Percentiles rank a stretch among this genome's conserved stretches.
phyloP scores from a whole-genome alignment of 1,284 basidiomycete species.

The Marasmius tenuissimus region DNA sequence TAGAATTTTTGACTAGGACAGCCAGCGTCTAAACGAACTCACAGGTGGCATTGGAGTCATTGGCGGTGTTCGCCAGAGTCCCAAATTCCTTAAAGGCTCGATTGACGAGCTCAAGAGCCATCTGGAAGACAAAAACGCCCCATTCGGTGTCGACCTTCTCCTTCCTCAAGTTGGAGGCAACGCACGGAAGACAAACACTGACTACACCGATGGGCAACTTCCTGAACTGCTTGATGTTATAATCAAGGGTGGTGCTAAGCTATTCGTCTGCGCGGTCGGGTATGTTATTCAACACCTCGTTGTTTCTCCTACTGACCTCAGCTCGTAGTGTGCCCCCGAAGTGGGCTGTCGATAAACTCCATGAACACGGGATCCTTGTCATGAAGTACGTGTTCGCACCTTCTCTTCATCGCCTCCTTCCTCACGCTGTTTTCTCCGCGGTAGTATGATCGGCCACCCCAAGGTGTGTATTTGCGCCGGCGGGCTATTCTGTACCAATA shows the following conservation, averaged over 20 bases:
- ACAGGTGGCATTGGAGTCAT: constrained; percentile 82
- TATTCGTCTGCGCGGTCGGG: constrained; percentile 83
- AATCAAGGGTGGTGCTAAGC: constrained; percentile 69
- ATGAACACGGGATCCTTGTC: constrained; percentile 74
- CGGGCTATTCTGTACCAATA: not conserved
- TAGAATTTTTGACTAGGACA: not conserved
- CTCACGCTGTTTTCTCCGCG: constrained; percentile 9
- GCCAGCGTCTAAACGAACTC: not conserved
- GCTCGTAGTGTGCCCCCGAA: constrained; percentile 70
- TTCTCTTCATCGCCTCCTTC: not conserved
- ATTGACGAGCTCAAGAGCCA: constrained; percentile 71
- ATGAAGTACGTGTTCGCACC: constrained; percentile 69
- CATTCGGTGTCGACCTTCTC: constrained; percentile 82
- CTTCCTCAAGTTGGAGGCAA: constrained; percentile 78
- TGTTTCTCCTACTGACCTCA: not conserved
- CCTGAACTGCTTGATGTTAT: constrained; percentile 78
- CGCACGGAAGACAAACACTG: constrained; percentile 82
- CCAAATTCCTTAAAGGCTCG: constrained; percentile 60
- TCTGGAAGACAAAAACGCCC: constrained; percentile 72
- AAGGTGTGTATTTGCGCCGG: constrained; percentile 45
- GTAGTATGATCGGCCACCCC: constrained; percentile 86
- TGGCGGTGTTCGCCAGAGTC: constrained; percentile 74
- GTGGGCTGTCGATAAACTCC: constrained; percentile 78
- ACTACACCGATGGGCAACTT: constrained; percentile 78
- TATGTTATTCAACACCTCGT: not conserved